These are phyloP conservation scores for Dothistroma pini DNA, from an alignment of 2,329 filamentous ascomycete species.

Conservation along the genomic window DNA sequence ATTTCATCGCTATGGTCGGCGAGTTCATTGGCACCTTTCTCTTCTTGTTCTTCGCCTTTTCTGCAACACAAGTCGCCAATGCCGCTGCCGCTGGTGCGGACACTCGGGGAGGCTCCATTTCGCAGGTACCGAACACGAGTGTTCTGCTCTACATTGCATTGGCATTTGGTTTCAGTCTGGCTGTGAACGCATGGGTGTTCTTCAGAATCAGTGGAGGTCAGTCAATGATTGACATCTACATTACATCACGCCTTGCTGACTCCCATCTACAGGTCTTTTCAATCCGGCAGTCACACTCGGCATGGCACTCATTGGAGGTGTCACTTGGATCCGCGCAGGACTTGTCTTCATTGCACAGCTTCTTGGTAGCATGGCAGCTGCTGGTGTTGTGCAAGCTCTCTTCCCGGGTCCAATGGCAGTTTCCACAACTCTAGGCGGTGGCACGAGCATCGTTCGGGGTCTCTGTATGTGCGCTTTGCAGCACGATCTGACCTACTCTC, in stretches of 20 bases:
- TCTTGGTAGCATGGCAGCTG: slow-evolving; percentile 44
- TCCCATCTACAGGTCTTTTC: slow-evolving; percentile 30
- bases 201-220: slow-evolving; percentile 42
- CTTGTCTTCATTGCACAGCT: slow-evolving; percentile 47
- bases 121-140: slow-evolving; percentile 34
- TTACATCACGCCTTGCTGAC: not conserved
- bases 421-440: slow-evolving; percentile 41
- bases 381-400: slow-evolving; percentile 43
- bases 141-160: slow-evolving; percentile 39
- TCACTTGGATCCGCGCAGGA: slow-evolving; percentile 43
- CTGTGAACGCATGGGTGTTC: slow-evolving; percentile 46
- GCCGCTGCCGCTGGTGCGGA: slow-evolving; percentile 27
- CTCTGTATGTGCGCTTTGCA: slow-evolving; percentile 34
- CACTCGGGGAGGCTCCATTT: slow-evolving; percentile 12
- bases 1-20: slow-evolving; percentile 46
- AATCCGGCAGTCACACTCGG: slow-evolving; percentile 45
- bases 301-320: slow-evolving; percentile 46
- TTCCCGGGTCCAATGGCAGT: slow-evolving; percentile 47
- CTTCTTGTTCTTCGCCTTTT: slow-evolving; percentile 43
- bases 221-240: not conserved
- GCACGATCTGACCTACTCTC: not conserved
- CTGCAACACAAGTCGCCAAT: slow-evolving; percentile 41
- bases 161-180: slow-evolving; percentile 43
- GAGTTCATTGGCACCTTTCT: slow-evolving; percentile 45
- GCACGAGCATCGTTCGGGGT: slow-evolving; percentile 44